Conservation (phyloP, 2,329 filamentous ascomycete genomes). For the Diaporthe capsici region DNA sequence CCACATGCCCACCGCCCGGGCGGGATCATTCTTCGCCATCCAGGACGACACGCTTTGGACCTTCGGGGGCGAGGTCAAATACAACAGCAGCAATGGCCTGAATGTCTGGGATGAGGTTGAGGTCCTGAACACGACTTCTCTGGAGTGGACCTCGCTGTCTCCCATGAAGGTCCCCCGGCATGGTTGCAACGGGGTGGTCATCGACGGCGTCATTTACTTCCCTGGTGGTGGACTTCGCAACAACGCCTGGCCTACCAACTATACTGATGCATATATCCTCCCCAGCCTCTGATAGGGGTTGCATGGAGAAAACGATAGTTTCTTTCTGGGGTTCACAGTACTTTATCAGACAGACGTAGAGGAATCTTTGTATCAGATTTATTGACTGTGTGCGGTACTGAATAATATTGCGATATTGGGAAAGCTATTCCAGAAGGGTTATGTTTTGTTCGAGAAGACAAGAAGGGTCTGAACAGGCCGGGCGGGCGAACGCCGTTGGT, state of each 20-base stretch:
- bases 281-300: background rate
- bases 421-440: no score
- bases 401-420: background rate
- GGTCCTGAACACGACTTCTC: conserved; percentile 39
- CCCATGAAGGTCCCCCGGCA: conserved; percentile 43
- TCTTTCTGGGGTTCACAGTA: background rate
- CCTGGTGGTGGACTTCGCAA: conserved; percentile 31
- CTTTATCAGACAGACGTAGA: background rate
- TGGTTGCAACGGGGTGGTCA: conserved; percentile 40
- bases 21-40: conserved; percentile 50
- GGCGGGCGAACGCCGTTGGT: background rate
- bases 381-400: no score
- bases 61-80: conserved; percentile 56
- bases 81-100: conserved; percentile 23
- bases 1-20: conserved; percentile 54
- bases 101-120: conserved; percentile 43
- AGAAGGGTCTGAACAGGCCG: no score
- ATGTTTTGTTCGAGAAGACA: background rate
- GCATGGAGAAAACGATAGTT: rapidly evolving
- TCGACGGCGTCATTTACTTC: conserved; percentile 23
- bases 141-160: conserved; percentile 40
- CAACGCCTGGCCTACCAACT: conserved; percentile 32
- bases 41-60: conserved; percentile 51
- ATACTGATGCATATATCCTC: conserved; percentile 26
- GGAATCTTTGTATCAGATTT: no score